These are phyloP conservation scores for Camellia japonica DNA, from an alignment of 148 eudicot genomes.

Conservation along the genomic window DNA sequence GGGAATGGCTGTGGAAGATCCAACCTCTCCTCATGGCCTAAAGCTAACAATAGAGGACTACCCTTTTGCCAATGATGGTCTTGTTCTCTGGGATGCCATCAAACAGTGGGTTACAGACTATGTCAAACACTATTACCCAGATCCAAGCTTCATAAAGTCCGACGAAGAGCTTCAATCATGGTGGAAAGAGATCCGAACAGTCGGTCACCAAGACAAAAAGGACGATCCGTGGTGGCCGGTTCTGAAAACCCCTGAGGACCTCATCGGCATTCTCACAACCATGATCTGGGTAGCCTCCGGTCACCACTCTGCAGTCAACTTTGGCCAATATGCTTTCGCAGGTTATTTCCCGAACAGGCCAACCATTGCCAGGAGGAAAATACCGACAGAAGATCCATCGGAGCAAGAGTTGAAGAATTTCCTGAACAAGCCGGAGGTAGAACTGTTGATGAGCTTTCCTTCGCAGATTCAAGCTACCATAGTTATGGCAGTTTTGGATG, in stretches of 20 bases:
- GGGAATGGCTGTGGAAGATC: constrained; percentile 76
- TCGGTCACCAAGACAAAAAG: constrained; percentile 72
- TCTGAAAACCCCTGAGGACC: constrained; percentile 41
- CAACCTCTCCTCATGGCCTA: constrained; percentile 60
- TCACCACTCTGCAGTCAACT: constrained; percentile 84
- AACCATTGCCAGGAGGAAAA: constrained; percentile 53
- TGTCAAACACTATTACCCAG: constrained; percentile 53
- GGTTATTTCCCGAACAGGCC: constrained; percentile 76
- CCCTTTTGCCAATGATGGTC: constrained; percentile 76
- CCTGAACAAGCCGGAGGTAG: constrained; percentile 35
- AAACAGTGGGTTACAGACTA: constrained; percentile 73
- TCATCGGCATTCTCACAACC: constrained; percentile 48
- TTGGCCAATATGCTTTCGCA: constrained; percentile 65
- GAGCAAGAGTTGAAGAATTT: constrained; percentile 36
- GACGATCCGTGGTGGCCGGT: constrained; percentile 78
- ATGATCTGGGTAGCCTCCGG: constrained; percentile 82
- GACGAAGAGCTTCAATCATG: constrained; percentile 72
- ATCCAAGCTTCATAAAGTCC: constrained; percentile 27
- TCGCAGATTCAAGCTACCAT: constrained; percentile 56
- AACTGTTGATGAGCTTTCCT: constrained; percentile 47
- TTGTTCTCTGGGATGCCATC: constrained; percentile 58
- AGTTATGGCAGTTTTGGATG: constrained; percentile 54
- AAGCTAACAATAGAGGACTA: constrained; percentile 68
- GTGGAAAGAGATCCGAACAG: constrained; percentile 65
- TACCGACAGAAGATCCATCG: constrained; percentile 60